Evolutionary conservation across 2,329 filamentous ascomycete species (phyloP).

Genomic region (Ophiosphaerella narmari): DNA sequence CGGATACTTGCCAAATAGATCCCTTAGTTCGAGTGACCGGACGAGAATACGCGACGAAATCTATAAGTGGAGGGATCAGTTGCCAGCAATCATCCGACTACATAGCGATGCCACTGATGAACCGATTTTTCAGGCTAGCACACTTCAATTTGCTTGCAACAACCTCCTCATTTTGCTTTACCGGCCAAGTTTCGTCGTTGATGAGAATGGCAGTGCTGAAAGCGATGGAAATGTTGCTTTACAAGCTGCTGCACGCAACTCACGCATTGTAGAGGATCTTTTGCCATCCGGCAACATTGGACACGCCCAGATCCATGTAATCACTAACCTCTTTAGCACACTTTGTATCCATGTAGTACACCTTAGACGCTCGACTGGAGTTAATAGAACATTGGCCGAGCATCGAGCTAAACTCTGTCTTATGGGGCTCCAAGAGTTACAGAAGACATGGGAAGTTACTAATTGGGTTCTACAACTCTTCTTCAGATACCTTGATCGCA

Average conservation of each 20-base stretch:
- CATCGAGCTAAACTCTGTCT: slow-evolving; percentile 56
- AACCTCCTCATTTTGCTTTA: slow-evolving; percentile 55
- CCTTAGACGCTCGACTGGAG: slow-evolving; percentile 45
- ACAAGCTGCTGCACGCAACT: slow-evolving; percentile 53
- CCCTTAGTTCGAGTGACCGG: slow-evolving; percentile 20
- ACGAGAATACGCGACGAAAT: slow-evolving; percentile 40
- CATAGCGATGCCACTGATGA: slow-evolving; percentile 34
- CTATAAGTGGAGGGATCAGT: slow-evolving; percentile 46
- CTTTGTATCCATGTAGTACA: slow-evolving; percentile 56
- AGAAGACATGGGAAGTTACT: slow-evolving; percentile 56
- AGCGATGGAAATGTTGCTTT: slow-evolving; percentile 49
- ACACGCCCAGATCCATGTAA: slow-evolving; percentile 54
- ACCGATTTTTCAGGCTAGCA: slow-evolving; percentile 45
- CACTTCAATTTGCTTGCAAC: slow-evolving; percentile 54
- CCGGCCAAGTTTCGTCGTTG: slow-evolving; percentile 49
- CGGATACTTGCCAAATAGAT: slow-evolving; percentile 36
- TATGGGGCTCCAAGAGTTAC: slow-evolving; percentile 54
- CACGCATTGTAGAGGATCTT: slow-evolving; percentile 56
- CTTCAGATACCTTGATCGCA: slow-evolving; percentile 54
- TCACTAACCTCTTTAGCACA: slow-evolving; percentile 55
- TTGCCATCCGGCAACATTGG: slow-evolving; percentile 51
- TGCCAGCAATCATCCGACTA: slow-evolving; percentile 45
- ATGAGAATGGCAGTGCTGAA: slow-evolving; percentile 37
- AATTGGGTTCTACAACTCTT: slow-evolving; percentile 57
- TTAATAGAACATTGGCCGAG: slow-evolving; percentile 52